A percentile compares a stretch with the other conserved stretches of the same genome.
Conservation (phyloP, 768 basidiomycete species). For the Pleurotus giganteus region DNA sequence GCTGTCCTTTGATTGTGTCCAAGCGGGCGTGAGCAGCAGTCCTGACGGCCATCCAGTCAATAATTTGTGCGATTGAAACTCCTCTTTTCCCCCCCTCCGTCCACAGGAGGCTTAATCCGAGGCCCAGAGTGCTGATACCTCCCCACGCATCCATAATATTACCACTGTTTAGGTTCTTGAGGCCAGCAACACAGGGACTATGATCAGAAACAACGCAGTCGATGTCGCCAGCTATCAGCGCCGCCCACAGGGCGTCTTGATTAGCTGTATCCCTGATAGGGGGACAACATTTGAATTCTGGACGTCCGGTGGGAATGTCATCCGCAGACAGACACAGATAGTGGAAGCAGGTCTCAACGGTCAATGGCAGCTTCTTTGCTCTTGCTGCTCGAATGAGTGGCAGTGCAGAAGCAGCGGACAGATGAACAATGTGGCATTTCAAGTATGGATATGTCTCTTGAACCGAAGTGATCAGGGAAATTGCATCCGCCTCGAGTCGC, state of each 20-base stretch:
- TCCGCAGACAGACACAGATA: slow-evolving; percentile 81
- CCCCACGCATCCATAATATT: slow-evolving; percentile 93
- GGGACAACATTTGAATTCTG: slow-evolving; percentile 96
- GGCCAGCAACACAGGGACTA: slow-evolving; percentile 79
- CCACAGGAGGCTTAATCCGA: slow-evolving; percentile 88
- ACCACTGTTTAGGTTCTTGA: slow-evolving; percentile 78
- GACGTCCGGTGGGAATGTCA: slow-evolving; percentile 68
- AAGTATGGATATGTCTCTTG: slow-evolving; percentile 62
- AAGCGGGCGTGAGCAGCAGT: slow-evolving; percentile 84
- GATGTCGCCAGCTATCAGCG: slow-evolving; percentile 77
- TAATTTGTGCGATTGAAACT: slow-evolving; percentile 55
- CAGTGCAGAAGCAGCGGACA: slow-evolving; percentile 83
- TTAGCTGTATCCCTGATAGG: slow-evolving; percentile 81
- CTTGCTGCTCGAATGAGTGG: slow-evolving; percentile 72
- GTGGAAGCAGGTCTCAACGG: slow-evolving; percentile 97
- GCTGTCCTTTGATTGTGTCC: slow-evolving; percentile 62
- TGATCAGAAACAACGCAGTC: slow-evolving; percentile 97
- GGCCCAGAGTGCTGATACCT: slow-evolving; percentile 87
- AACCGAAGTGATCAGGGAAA: slow-evolving; percentile 69
- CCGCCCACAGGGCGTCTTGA: slow-evolving; percentile 76
- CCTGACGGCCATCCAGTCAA: slow-evolving; percentile 72
- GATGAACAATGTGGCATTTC: slow-evolving; percentile 92
- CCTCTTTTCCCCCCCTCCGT: slow-evolving; percentile 71
- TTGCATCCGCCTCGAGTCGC: slow-evolving; percentile 76
- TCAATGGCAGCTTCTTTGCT: slow-evolving; percentile 62